Evolutionary conservation across 192 early-diverging fungal species (phyloP).

Genomic region (Dissophora ornata): DNA sequence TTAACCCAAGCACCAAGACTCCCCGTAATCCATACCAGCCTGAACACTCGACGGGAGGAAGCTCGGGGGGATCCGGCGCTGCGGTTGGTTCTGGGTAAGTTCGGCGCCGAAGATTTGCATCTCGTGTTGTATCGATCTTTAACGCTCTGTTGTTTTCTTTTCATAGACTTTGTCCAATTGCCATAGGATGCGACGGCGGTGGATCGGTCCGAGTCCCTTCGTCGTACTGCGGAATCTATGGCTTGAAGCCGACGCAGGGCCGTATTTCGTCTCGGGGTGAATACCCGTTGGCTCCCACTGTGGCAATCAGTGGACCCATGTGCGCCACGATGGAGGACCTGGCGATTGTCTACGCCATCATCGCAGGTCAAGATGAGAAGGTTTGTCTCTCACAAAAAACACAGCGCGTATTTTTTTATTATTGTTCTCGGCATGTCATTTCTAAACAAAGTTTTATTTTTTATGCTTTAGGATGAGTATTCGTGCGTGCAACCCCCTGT

Average conservation of each 20-base stretch:
- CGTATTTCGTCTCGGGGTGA: constrained; percentile 68
- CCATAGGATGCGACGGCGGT: constrained; percentile 79
- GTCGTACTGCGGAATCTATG: constrained; percentile 78
- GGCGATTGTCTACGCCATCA: constrained; percentile 71
- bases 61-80: constrained; percentile 73
- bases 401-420: too few relatives aligned
- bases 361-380: constrained; percentile 66
- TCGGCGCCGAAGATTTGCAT: too few relatives aligned
- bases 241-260: constrained; percentile 79
- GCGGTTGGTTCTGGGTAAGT: constrained; percentile 69
- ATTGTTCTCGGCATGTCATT: too few relatives aligned
- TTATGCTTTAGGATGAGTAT: constrained; percentile 50
- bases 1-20: constrained; percentile 69
- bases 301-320: constrained; percentile 75
- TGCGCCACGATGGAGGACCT: constrained; percentile 75
- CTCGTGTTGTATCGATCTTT: not conserved
- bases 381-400: too few relatives aligned
- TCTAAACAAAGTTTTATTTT: not conserved
- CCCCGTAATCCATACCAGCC: constrained; percentile 73
- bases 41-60: constrained; percentile 74
- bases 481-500: constrained; percentile 66
- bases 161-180: constrained; percentile 66
- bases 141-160: not conserved
- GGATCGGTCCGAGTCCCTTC: constrained; percentile 77
- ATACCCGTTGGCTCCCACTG: constrained; percentile 63